These are phyloP conservation scores for Diaporthe velutina DNA, from an alignment of 2,329 filamentous ascomycete species.

Conservation along the genomic window DNA sequence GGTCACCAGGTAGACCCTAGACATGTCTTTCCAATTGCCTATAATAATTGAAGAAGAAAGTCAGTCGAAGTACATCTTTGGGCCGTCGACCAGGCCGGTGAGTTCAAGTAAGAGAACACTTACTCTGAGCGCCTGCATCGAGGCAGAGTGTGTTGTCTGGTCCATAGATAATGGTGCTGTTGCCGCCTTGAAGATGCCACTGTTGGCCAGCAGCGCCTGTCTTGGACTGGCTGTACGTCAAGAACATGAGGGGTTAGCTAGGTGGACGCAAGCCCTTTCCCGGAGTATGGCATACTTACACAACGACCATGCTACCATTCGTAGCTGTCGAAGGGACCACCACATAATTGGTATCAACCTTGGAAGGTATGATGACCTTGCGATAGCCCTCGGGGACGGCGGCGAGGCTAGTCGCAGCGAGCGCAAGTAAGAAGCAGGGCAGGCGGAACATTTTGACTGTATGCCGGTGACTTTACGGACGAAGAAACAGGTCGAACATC, in stretches of 20 bases:
- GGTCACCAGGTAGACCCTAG: background rate
- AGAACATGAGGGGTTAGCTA: background rate
- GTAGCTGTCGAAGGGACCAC: slow-evolving; percentile 50
- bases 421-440: background rate
- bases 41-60: background rate
- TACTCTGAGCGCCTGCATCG: slow-evolving; percentile 53
- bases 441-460: background rate
- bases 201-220: slow-evolving; percentile 47
- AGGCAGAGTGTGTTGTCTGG: slow-evolving; percentile 54
- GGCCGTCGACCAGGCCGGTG: too few relatives aligned
- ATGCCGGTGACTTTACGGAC: background rate
- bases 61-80: too few relatives aligned
- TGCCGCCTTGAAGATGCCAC: slow-evolving; percentile 54
- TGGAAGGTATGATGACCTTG: slow-evolving; percentile 55
- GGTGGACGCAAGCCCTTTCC: too few relatives aligned
- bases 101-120: background rate
- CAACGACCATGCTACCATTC: slow-evolving; percentile 44
- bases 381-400: slow-evolving; percentile 54
- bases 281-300: background rate
- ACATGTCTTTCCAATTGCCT: slow-evolving; percentile 28
- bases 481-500: too few relatives aligned
- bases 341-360: slow-evolving; percentile 55
- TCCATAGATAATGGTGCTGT: slow-evolving; percentile 52
- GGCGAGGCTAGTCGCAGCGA: slow-evolving; percentile 44
- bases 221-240: slow-evolving; percentile 44